Evolutionary conservation across 2,329 filamentous ascomycete species (phyloP).

Genomic region (Beauveria caledonica): DNA sequence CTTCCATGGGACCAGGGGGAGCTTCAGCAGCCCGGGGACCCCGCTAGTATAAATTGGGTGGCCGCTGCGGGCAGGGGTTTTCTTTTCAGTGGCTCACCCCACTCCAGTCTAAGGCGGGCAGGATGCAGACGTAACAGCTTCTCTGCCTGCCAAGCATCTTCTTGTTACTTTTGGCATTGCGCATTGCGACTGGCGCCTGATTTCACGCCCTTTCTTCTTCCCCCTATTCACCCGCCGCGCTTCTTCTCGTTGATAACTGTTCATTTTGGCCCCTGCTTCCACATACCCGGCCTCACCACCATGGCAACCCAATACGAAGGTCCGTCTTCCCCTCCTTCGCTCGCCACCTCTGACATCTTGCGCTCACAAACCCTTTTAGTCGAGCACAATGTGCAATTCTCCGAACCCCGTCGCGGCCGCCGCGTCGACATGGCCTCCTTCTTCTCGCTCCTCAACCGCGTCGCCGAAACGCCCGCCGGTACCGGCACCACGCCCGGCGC

Average conservation of each 20-base stretch:
- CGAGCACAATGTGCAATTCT: slow-evolving; percentile 53
- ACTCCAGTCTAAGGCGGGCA: background rate
- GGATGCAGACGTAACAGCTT: slow-evolving; percentile 6
- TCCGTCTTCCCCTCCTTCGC: slow-evolving; percentile 18
- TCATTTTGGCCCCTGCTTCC: background rate
- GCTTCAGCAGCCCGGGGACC: background rate
- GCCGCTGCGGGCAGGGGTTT: background rate
- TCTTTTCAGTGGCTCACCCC: background rate
- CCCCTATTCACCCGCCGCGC: background rate
- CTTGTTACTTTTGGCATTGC: background rate
- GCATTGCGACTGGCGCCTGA: slow-evolving; percentile 4
- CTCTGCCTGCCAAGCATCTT: slow-evolving; percentile 2
- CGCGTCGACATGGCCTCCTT: slow-evolving; percentile 58
- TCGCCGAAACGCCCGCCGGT: slow-evolving; percentile 32
- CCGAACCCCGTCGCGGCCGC: slow-evolving; percentile 34
- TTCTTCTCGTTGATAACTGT: too few relatives aligned
- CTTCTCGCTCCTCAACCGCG: slow-evolving; percentile 47
- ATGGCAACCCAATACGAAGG: slow-evolving; percentile 54
- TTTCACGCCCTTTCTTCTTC: background rate
- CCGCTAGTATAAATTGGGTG: background rate
- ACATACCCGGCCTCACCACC: background rate
- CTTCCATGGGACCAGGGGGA: background rate
- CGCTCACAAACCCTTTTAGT: slow-evolving; percentile 31
- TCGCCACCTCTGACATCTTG: background rate
- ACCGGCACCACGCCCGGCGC: too few relatives aligned